Base-by-base conservation (phyloP, 2,329 filamentous ascomycete species). In the Nannizzia gypsea region DNA sequence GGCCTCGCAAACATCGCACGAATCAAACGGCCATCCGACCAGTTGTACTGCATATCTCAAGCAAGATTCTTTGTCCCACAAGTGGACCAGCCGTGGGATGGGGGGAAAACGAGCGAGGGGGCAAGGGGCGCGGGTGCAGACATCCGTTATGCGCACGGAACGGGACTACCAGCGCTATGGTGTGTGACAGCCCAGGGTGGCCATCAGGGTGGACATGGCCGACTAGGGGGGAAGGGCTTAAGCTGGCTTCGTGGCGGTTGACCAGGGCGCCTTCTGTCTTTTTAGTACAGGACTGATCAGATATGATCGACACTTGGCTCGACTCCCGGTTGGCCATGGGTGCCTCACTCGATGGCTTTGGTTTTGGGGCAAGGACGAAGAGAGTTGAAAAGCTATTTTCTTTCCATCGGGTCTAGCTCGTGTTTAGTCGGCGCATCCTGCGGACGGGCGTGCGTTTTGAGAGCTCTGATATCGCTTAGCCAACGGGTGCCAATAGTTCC, bases 21-120 rank as follows among this genome's bases (percentile, higher is more conserved):
- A 42, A n/a, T 42, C 15, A 42, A n/a, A 17, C 38, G 11, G 31
- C 31, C 31, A 34, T 34, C 38, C 38, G 38, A 42, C 38, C 38
- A 42, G 38, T 17, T 15, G 38, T 15, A 42, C 38, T 5, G 38
- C 13, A 17, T 42, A 13, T 15, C 38, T 5, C 38, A 15, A 54
- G 34, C 48, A 54, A 26, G 48, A 54, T 54, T 54, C 48, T 54
- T 54, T 54, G 48, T 54, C 48, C 28, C 48, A 54, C 48, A 5
- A 11, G 8, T 34, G 9, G 44, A 17, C 44, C 44, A 26, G 8
- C 24, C 9, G 15, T 6, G 48, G 15, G 48, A 34, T n/a, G 26
- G 9, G 26, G 9, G 15, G 38, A 17, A 17, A 42, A 15, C 15
- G 13, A 42, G 31, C 31, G 11, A 40, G 38, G 38, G 11, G 44